A percentile compares a stretch with the other conserved stretches of the same genome.
phyloP scores from a whole-genome alignment of 345 rosid genomes.

The Rhizophora mangle region DNA sequence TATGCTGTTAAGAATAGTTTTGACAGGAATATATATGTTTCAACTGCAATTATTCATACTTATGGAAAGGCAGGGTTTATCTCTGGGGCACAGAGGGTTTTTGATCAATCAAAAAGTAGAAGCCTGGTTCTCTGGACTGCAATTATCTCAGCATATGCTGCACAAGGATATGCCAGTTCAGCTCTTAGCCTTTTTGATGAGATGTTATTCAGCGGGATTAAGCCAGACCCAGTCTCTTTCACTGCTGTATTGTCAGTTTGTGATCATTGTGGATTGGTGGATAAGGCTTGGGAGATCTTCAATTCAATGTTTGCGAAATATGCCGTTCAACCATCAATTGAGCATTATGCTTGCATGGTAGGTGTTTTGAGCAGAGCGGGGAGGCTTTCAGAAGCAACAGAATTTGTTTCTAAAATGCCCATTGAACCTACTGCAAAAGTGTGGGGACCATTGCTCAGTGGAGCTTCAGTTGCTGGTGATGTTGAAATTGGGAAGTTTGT shows the following conservation, averaged over 20 bases:
- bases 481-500: constrained; percentile 59
- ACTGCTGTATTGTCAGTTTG: constrained; percentile 74
- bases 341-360: constrained; percentile 86
- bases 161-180: constrained; percentile 61
- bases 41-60: constrained; percentile 65
- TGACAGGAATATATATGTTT: constrained; percentile 52
- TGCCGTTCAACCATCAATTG: constrained; percentile 51
- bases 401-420: constrained; percentile 66
- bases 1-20: constrained; percentile 54
- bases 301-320: constrained; percentile 44
- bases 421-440: constrained; percentile 65
- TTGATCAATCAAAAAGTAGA: constrained; percentile 48
- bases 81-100: constrained; percentile 50
- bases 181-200: constrained; percentile 50
- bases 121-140: constrained; percentile 87
- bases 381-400: constrained; percentile 65
- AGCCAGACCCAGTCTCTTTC: constrained; percentile 69
- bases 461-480: constrained; percentile 67
- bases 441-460: constrained; percentile 85
- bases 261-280: constrained; percentile 66
- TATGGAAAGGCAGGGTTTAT: constrained; percentile 74
- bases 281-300: constrained; percentile 55
- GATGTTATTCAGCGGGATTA: constrained; percentile 50
- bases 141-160: constrained; percentile 68
- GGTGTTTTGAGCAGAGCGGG: constrained; percentile 73